Evolutionary conservation across 495 filamentous ascomycete genomes (phyloP).

Genomic region (Acidomyces sp.): DNA sequence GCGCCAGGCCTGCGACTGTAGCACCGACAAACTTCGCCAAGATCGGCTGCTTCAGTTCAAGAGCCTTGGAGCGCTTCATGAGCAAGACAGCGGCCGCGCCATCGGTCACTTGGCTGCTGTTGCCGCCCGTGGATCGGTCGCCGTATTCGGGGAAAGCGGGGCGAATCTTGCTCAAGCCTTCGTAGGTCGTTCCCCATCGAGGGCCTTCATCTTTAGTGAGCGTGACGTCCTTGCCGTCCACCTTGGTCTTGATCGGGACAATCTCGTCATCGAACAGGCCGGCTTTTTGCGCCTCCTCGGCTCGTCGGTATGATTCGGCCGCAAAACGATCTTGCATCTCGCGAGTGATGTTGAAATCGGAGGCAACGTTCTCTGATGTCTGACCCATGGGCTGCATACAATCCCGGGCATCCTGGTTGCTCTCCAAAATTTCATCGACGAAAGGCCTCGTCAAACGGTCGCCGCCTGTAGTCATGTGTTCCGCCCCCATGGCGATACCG

Average conservation of each 20-base stretch:
- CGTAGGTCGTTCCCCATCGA: conserved; percentile 76
- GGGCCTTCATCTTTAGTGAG: conserved; percentile 79
- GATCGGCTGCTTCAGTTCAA: conserved; percentile 79
- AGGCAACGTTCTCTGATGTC: conserved; percentile 91
- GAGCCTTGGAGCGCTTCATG: conserved; percentile 85
- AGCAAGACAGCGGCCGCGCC: conserved; percentile 82
- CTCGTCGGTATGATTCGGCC: conserved; percentile 71
- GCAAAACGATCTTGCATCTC: conserved; percentile 74
- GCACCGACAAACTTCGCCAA: conserved; percentile 88
- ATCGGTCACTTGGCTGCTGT: conserved; percentile 90
- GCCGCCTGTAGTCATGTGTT: conserved; percentile 66
- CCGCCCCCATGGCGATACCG: conserved; percentile 77
- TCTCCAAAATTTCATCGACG: conserved; percentile 57
- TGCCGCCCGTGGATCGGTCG: conserved; percentile 81
- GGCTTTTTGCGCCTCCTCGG: conserved; percentile 81
- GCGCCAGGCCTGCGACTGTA: conserved; percentile 77
- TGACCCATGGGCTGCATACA: conserved; percentile 95
- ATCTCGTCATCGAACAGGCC: conserved; percentile 95
- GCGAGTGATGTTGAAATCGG: conserved; percentile 73
- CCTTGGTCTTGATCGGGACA: conserved; percentile 61
- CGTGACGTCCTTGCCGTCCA: conserved; percentile 62
- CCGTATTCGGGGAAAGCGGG: conserved; percentile 86
- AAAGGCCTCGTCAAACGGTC: conserved; percentile 58
- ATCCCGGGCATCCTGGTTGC: conserved; percentile 62
- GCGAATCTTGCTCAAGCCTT: conserved; percentile 69